Percentiles rank a stretch among this genome's conserved stretches.
Conservation (phyloP, 768 basidiomycete species). For the Chalciporus pseudorubinellus region DNA sequence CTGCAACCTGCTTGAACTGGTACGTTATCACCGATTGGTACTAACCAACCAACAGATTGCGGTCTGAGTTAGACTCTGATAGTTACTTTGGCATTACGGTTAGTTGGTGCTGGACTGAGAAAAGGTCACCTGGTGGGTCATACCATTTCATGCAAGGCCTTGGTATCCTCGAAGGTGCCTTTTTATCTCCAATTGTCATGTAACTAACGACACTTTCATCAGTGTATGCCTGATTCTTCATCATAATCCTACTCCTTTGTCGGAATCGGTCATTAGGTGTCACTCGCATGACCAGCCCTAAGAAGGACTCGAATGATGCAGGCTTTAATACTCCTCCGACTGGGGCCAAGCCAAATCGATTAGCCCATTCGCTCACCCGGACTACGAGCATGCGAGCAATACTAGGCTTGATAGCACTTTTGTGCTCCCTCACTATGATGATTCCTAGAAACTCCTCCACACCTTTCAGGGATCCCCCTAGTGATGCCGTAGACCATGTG, state of each 20-base stretch:
- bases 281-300: background rate
- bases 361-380: background rate
- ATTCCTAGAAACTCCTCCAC: conserved; percentile 2
- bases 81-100: too few species aligned
- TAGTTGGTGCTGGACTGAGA: too few species aligned
- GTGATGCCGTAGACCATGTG: conserved; percentile 44
- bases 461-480: conserved; percentile 28
- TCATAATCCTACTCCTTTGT: background rate
- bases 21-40: too few species aligned
- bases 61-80: too few species aligned
- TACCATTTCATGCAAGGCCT: too few species aligned
- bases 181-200: background rate
- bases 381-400: conserved; percentile 9
- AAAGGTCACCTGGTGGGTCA: too few species aligned
- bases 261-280: background rate
- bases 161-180: too few species aligned
- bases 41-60: too few species aligned
- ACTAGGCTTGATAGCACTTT: conserved; percentile 14
- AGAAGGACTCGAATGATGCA: background rate
- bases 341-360: background rate
- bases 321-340: background rate
- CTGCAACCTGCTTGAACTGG: too few species aligned
- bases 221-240: background rate
- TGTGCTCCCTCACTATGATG: conserved; percentile 13
- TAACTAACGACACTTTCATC: background rate